Percentiles rank a stretch among this genome's conserved stretches.
These are phyloP conservation scores for Lycium barbarum DNA, from an alignment of 257 asterid species.

Conservation along the genomic window DNA sequence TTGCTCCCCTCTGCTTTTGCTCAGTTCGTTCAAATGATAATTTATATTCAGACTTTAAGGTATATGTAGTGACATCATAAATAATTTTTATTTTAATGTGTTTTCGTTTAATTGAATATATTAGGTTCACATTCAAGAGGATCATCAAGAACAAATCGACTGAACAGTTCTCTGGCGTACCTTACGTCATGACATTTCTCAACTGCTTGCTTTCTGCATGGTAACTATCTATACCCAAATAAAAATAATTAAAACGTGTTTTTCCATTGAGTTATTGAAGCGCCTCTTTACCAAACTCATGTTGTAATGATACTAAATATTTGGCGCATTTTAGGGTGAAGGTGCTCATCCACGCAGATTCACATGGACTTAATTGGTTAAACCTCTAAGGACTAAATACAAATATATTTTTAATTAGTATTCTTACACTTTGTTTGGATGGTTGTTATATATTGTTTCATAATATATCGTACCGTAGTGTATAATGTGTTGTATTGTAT, in stretches of 20 bases:
- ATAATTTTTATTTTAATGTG: neutral
- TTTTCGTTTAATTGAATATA: neutral
- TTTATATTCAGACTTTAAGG: neutral
- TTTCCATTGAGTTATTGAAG: neutral
- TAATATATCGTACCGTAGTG: too few relatives aligned
- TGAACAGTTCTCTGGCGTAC: slow-evolving; percentile 83
- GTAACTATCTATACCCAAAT: slow-evolving; percentile 41
- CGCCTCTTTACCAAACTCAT: neutral
- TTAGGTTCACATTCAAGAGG: slow-evolving; percentile 86
- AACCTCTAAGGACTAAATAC: too few relatives aligned
- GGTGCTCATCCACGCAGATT: too few relatives aligned
- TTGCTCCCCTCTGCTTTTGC: too few relatives aligned
- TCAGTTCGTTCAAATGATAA: neutral
- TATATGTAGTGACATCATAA: neutral
- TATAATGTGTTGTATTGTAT: too few relatives aligned
- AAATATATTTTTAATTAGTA: too few relatives aligned
- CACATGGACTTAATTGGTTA: too few relatives aligned
- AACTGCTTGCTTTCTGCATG: slow-evolving; percentile 87
- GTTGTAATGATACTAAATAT: too few relatives aligned
- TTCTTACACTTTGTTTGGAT: too few relatives aligned
- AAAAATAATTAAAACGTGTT: neutral
- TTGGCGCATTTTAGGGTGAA: too few relatives aligned
- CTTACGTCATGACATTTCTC: slow-evolving; percentile 80
- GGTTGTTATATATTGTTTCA: too few relatives aligned
- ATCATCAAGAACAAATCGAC: slow-evolving; percentile 61